phyloP scores from a whole-genome alignment of 2,329 filamentous ascomycete species.

The Cercospora nicotianae region DNA sequence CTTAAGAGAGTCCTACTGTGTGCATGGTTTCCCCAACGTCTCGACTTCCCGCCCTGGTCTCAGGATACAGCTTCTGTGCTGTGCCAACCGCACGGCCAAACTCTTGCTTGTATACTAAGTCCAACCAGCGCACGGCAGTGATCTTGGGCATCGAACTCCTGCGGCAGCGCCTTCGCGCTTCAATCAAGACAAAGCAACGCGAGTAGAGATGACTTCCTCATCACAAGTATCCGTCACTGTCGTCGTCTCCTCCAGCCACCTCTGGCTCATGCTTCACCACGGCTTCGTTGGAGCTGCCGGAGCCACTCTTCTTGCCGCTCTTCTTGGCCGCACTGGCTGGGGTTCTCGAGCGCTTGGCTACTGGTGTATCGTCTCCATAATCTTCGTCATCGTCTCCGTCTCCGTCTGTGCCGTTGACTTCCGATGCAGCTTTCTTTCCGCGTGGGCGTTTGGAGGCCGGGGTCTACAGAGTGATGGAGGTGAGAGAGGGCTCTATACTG shows the following conservation, averaged over 20 bases:
- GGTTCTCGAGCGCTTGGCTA: slow-evolving; percentile 5
- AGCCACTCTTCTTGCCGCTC: neutral
- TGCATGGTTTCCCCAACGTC: neutral
- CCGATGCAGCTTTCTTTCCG: slow-evolving; percentile 11
- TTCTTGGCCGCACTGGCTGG: neutral
- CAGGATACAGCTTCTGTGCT: no score
- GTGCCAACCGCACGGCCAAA: neutral
- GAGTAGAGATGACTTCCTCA: neutral
- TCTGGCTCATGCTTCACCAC: neutral
- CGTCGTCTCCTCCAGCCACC: neutral
- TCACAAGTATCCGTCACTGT: neutral
- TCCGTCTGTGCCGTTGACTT: slow-evolving; percentile 3
- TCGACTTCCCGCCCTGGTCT: no score
- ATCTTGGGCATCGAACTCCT: neutral
- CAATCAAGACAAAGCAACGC: neutral
- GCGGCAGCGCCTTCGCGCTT: neutral
- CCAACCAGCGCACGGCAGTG: neutral
- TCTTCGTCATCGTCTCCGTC: slow-evolving; percentile 13
- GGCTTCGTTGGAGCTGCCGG: neutral
- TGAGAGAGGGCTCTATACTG: neutral
- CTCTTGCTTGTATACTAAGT: neutral
- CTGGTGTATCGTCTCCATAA: slow-evolving; percentile 2
- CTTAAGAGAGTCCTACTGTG: neutral
- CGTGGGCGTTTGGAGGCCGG: slow-evolving; percentile 12
- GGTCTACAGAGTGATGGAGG: neutral